phyloP scores from a whole-genome alignment of 1,139 yeast species.

The Suhomyces anneliseae region DNA sequence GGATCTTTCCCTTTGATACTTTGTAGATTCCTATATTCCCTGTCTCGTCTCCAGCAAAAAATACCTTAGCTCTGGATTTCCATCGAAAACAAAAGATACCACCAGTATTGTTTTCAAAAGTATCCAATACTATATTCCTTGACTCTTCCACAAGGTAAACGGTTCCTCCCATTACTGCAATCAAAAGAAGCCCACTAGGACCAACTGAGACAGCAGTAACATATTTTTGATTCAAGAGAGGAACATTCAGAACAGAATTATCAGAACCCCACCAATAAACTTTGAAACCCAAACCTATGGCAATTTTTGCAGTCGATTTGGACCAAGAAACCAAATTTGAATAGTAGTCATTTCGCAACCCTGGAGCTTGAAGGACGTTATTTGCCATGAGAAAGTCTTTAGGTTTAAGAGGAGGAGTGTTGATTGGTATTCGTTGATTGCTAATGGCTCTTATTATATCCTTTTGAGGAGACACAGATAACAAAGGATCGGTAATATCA shows the following conservation, averaged over 20 bases:
- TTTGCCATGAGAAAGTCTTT: constrained; percentile 8
- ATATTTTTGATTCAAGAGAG: constrained; percentile 28
- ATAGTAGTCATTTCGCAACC: constrained; percentile 76
- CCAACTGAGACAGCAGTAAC: constrained; percentile 65
- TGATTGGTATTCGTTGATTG: constrained; percentile 7
- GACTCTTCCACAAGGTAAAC: constrained; percentile 24
- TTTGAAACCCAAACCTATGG: constrained; percentile 65
- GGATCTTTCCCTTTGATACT: constrained; percentile 20
- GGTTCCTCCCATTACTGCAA: constrained; percentile 48
- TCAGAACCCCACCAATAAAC: constrained; percentile 69
- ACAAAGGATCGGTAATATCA: constrained; percentile 17
- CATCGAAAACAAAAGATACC: constrained; percentile 65
- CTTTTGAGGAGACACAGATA: constrained; percentile 15
- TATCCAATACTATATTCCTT: constrained; percentile 21
- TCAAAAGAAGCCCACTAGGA: constrained; percentile 44
- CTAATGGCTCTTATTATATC: constrained; percentile 13
- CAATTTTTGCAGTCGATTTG: constrained; percentile 46
- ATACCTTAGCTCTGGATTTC: constrained; percentile 46
- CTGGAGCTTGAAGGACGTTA: constrained; percentile 67
- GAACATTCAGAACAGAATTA: constrained; percentile 40
- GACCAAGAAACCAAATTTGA: constrained; percentile 81
- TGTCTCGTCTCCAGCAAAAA: constrained; percentile 67
- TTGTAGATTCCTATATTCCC: constrained; percentile 59
- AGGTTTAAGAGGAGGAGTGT: not conserved
- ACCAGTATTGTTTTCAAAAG: constrained; percentile 25